Percentiles rank a stretch among this genome's conserved stretches.
Conservation (phyloP, 768 basidiomycete genomes). For the Leccinum subtestaceum region DNA sequence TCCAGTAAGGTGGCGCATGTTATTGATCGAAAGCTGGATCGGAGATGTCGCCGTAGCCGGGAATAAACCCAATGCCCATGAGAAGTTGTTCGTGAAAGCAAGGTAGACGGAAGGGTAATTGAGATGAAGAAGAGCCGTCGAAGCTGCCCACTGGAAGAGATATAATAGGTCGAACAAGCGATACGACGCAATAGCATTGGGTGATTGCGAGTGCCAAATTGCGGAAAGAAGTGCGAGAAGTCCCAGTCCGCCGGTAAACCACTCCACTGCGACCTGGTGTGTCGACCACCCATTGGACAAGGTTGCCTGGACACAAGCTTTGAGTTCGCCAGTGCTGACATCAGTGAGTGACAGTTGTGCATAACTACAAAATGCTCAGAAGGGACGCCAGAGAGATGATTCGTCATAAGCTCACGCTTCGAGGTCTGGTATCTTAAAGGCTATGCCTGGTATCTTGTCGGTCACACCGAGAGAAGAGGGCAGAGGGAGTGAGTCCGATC, state of each 20-base stretch:
- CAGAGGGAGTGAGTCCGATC: slow-evolving; percentile 65
- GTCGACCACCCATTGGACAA: slow-evolving; percentile 89
- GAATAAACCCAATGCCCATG: slow-evolving; percentile 83
- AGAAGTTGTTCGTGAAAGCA: slow-evolving; percentile 81
- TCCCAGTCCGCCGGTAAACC: slow-evolving; percentile 68
- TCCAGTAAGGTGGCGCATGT: slow-evolving; percentile 81
- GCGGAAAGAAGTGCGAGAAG: slow-evolving; percentile 57
- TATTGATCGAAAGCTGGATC: slow-evolving; percentile 76
- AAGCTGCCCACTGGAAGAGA: slow-evolving; percentile 82
- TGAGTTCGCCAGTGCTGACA: slow-evolving; percentile 64
- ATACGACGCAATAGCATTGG: slow-evolving; percentile 61
- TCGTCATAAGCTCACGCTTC: slow-evolving; percentile 50
- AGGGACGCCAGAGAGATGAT: neutral
- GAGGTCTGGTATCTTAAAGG: slow-evolving; percentile 85
- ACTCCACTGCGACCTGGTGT: slow-evolving; percentile 70
- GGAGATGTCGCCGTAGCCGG: slow-evolving; percentile 48
- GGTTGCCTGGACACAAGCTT: slow-evolving; percentile 89
- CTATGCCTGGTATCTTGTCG: slow-evolving; percentile 68
- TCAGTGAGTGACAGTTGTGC: slow-evolving; percentile 75
- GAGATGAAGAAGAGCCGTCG: slow-evolving; percentile 74
- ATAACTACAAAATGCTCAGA: slow-evolving; percentile 36
- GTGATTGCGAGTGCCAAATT: slow-evolving; percentile 53
- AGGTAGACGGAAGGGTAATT: slow-evolving; percentile 86
- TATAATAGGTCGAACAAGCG: slow-evolving; percentile 80
- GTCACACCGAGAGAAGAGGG: slow-evolving; percentile 57